Evolutionary conservation across 2,329 filamentous ascomycete genomes (phyloP).

Genomic region (Cylindrodendrum hubeiense): DNA sequence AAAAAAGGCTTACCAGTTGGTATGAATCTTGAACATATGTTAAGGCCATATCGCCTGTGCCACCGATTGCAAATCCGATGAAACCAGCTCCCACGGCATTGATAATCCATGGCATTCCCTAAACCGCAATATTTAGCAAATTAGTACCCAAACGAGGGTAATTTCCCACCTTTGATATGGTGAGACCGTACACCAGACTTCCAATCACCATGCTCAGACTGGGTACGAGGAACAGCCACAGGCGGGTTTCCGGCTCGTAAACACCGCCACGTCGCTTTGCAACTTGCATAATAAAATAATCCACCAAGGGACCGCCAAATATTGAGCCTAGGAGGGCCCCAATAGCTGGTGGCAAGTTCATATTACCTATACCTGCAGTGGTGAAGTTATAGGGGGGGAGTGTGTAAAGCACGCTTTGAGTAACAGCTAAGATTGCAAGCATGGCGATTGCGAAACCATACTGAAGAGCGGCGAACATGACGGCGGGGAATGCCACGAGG

Average conservation of each 20-base stretch:
- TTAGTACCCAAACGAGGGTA: neutral
- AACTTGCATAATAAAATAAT: slow-evolving; percentile 29
- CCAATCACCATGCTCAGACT: slow-evolving; percentile 30
- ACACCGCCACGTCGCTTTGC: slow-evolving; percentile 30
- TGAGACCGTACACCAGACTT: slow-evolving; percentile 35
- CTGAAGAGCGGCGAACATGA: slow-evolving; percentile 24
- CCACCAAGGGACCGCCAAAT: slow-evolving; percentile 26
- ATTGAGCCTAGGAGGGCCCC: slow-evolving; percentile 24
- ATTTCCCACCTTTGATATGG: slow-evolving; percentile 23
- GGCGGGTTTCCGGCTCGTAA: slow-evolving; percentile 34
- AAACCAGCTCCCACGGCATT: slow-evolving; percentile 34
- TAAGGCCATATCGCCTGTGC: slow-evolving; percentile 31
- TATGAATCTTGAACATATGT: slow-evolving; percentile 37
- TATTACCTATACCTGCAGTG: slow-evolving; percentile 29
- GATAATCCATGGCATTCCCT: slow-evolving; percentile 38
- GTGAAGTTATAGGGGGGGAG: slow-evolving; percentile 32
- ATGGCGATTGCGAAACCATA: slow-evolving; percentile 32
- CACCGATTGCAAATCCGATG: slow-evolving; percentile 34
- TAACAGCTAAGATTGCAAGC: slow-evolving; percentile 34
- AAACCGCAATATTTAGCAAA: neutral
- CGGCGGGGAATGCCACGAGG: slow-evolving; percentile 11
- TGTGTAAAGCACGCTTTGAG: slow-evolving; percentile 14
- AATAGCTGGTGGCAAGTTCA: slow-evolving; percentile 37
- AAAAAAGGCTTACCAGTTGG: slow-evolving; percentile 12
- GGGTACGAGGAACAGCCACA: slow-evolving; percentile 33